Evolutionary conservation across 768 basidiomycete species (phyloP).

Genomic region (Leucocoprinus birnbaumii): DNA sequence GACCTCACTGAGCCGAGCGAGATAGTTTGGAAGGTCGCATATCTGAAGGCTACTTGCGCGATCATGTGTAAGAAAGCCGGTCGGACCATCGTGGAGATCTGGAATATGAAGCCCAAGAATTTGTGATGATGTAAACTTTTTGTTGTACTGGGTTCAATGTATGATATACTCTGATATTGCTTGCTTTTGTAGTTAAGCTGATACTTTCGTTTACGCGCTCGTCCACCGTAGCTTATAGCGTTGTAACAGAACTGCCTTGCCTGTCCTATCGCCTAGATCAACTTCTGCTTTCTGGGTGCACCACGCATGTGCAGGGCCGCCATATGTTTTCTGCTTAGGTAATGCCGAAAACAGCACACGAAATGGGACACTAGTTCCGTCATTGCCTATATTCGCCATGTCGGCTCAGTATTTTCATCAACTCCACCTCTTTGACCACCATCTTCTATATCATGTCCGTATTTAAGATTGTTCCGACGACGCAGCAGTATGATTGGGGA

Average conservation of each 20-base stretch:
- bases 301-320: not conserved
- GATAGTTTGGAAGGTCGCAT: constrained; percentile 84
- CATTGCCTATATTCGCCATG: not conserved
- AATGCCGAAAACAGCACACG: not conserved
- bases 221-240: not conserved
- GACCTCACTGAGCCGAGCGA: constrained; percentile 79
- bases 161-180: not conserved
- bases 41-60: constrained; percentile 60
- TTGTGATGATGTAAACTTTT: too few species aligned
- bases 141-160: not conserved
- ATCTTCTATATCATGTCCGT: constrained; percentile 27
- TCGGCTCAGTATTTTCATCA: not conserved
- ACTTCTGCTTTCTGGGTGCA: too few species aligned
- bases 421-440: not conserved
- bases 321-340: constrained; percentile 4
- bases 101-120: constrained; percentile 55
- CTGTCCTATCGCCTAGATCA: too few species aligned
- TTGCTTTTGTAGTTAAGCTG: not conserved
- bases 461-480: constrained; percentile 81
- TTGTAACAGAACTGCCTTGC: not conserved
- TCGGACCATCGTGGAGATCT: constrained; percentile 86
- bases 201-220: not conserved
- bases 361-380: not conserved
- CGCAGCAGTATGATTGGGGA: constrained; percentile 95
- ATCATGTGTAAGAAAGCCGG: constrained; percentile 79